Evolutionary conservation across 2,329 filamentous ascomycete genomes (phyloP).

Genomic region (Botrytis sinoallii): DNA sequence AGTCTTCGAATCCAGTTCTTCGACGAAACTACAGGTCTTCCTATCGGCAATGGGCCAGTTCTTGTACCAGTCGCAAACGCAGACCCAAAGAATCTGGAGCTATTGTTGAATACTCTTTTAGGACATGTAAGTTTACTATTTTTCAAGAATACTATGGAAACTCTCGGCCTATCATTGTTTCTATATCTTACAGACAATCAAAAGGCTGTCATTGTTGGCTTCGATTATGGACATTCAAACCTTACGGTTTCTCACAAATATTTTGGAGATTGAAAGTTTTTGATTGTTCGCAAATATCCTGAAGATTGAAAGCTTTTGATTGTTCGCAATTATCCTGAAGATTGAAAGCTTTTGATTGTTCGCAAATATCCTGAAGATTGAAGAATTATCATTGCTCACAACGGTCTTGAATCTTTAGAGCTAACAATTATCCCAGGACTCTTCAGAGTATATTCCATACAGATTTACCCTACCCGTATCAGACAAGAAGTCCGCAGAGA

Average conservation of each 20-base stretch:
- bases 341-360: neutral
- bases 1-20: constrained; percentile 84
- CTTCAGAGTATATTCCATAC: constrained; percentile 62
- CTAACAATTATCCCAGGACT: constrained; percentile 43
- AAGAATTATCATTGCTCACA: neutral
- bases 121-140: constrained; percentile 55
- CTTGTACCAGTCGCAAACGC: constrained; percentile 80
- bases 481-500: too few species aligned
- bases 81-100: constrained; percentile 82
- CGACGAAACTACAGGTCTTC: constrained; percentile 74
- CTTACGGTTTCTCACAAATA: neutral
- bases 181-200: neutral
- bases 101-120: constrained; percentile 80
- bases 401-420: neutral
- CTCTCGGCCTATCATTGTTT: neutral
- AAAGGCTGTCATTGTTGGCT: neutral
- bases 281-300: accelerated
- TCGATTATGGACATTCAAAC: neutral
- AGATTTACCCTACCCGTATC: constrained; percentile 55
- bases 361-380: accelerated
- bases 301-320: neutral
- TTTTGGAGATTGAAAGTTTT: too few species aligned
- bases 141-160: neutral
- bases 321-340: too few species aligned
- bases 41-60: constrained; percentile 57